phyloP scores from a whole-genome alignment of 2,329 filamentous ascomycete genomes.

The Neobulgaria alba region DNA sequence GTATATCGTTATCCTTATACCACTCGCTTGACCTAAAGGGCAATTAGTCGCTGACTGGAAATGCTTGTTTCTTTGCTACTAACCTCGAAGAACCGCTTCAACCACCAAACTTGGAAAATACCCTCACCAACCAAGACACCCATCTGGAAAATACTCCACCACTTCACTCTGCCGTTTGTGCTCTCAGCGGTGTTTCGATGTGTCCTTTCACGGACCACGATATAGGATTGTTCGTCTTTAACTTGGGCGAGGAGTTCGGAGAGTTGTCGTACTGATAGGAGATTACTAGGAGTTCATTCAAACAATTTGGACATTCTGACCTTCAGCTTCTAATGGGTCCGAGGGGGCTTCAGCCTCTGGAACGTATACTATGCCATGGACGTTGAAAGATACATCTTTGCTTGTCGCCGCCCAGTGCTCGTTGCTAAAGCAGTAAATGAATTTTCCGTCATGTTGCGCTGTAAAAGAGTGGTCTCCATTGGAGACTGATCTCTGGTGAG shows the following conservation, averaged over 20 bases:
- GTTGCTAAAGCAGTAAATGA: slow-evolving; percentile 97
- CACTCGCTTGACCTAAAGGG: slow-evolving; percentile 50
- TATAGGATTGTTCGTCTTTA: slow-evolving; percentile 97
- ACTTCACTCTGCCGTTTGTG: slow-evolving; percentile 95
- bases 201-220: slow-evolving; percentile 86
- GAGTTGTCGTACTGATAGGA: slow-evolving; percentile 70
- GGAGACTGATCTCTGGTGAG: slow-evolving; percentile 72
- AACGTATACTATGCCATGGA: slow-evolving; percentile 97
- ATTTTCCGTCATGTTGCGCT: slow-evolving; percentile 78
- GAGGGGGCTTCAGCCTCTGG: slow-evolving; percentile 74
- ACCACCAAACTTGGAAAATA: slow-evolving; percentile 98
- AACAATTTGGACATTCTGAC: slow-evolving; percentile 35
- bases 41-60: slow-evolving; percentile 25
- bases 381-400: slow-evolving; percentile 99
- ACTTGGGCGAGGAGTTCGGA: slow-evolving; percentile 83
- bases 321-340: slow-evolving; percentile 86
- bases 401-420: slow-evolving; percentile 93
- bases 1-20: slow-evolving; percentile 35
- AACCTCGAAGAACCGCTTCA: slow-evolving; percentile 95
- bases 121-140: slow-evolving; percentile 82
- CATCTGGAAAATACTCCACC: slow-evolving; percentile 98
- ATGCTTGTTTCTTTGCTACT: slow-evolving; percentile 27
- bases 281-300: slow-evolving; percentile 40
- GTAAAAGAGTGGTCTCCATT: slow-evolving; percentile 92
- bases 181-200: slow-evolving; percentile 98